Conservation (phyloP, 2,329 filamentous ascomycete species). For the Pyrenophora teres region DNA sequence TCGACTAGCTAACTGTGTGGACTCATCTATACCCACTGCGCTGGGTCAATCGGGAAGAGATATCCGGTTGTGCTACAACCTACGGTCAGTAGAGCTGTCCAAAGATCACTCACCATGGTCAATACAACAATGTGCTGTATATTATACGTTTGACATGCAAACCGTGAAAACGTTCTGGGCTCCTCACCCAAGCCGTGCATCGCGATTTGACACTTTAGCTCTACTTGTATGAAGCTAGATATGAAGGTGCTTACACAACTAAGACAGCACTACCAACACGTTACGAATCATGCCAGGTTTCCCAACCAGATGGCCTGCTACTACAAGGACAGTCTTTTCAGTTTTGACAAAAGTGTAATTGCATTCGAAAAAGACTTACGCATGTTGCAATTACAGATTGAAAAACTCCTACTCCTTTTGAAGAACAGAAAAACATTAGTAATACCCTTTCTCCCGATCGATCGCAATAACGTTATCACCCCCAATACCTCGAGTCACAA, state of each 20-base stretch:
- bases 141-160: constrained; percentile 49
- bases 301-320: constrained; percentile 7
- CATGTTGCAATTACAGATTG: constrained; percentile 18
- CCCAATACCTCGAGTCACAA: too few species aligned
- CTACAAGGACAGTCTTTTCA: constrained; percentile 11
- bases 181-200: background rate
- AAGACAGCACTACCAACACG: constrained; percentile 18
- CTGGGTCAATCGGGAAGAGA: constrained; percentile 46
- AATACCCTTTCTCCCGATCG: background rate
- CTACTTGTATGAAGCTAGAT: constrained; percentile 41
- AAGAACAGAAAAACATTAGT: constrained; percentile 28
- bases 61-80: constrained; percentile 48
- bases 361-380: constrained; percentile 19
- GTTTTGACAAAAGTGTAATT: constrained; percentile 15
- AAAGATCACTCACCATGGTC: constrained; percentile 39
- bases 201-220: background rate
- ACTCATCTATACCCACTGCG: constrained; percentile 20
- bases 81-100: constrained; percentile 45
- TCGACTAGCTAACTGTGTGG: constrained; percentile 9
- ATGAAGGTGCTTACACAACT: constrained; percentile 34
- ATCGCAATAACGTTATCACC: too few species aligned
- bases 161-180: constrained; percentile 34
- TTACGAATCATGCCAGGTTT: constrained; percentile 3
- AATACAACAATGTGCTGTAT: constrained; percentile 45
- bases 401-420: constrained; percentile 21